These are phyloP conservation scores for Malassezia sp. DNA, from an alignment of 1,284 basidiomycete species.

Conservation along the genomic window DNA sequence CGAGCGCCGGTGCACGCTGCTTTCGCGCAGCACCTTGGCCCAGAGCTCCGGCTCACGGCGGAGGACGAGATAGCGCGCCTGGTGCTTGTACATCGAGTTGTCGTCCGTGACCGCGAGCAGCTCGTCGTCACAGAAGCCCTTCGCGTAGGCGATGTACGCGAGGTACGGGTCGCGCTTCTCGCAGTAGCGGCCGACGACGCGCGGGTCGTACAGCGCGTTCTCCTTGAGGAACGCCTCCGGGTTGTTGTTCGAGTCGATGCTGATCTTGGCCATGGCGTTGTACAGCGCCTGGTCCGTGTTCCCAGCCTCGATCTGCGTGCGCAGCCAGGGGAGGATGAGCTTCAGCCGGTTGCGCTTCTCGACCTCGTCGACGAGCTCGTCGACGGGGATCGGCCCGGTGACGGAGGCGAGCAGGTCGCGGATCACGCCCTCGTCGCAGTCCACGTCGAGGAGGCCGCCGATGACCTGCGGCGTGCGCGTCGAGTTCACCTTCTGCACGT, in stretches of 20 bases:
- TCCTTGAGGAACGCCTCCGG: conserved; percentile 96
- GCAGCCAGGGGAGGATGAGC: conserved; percentile 92
- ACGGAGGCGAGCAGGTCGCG: conserved; percentile 86
- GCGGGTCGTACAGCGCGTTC: conserved; percentile 92
- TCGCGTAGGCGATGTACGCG: conserved; percentile 98
- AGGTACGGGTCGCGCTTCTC: conserved; percentile 97
- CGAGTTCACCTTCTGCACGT: conserved; percentile 96
- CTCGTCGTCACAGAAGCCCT: conserved; percentile 98
- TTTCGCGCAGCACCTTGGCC: conserved; percentile 80
- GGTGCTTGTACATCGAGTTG: conserved; percentile 99
- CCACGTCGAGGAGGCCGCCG: conserved; percentile 90
- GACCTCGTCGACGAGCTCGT: conserved; percentile 66
- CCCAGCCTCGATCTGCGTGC: conserved; percentile 79
- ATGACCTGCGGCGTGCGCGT: conserved; percentile 96
- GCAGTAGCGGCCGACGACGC: conserved; percentile 97
- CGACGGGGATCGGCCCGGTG: conserved; percentile 88
- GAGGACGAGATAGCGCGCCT: conserved; percentile 94
- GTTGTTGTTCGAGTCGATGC: conserved; percentile 97
- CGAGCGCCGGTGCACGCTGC: conserved; percentile 82
- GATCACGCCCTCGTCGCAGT: conserved; percentile 88
- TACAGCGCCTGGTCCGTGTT: conserved; percentile 83
- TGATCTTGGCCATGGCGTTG: conserved; percentile 97
- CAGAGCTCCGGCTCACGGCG: conserved; percentile 89
- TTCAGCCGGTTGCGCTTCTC: conserved; percentile 80
- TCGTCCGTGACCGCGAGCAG: conserved; percentile 95